phyloP scores from a whole-genome alignment of 1,139 yeast species.

The Saccharomyces hybrid region DNA sequence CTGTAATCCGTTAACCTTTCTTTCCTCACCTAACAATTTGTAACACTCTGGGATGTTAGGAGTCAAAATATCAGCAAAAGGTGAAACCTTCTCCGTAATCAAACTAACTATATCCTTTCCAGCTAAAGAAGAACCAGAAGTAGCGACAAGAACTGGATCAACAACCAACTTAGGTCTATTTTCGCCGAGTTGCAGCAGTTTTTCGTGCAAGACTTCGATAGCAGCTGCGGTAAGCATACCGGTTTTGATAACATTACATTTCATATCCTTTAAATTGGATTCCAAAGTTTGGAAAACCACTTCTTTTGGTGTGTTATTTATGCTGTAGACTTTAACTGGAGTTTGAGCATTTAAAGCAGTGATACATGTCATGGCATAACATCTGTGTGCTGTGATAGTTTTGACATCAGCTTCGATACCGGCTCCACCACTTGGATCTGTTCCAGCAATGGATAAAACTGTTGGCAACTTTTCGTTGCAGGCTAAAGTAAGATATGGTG shows the following conservation, averaged over 20 bases:
- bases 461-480: conserved; percentile 24
- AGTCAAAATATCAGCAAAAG: conserved; percentile 56
- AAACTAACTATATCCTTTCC: conserved; percentile 40
- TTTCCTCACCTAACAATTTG: conserved; percentile 22
- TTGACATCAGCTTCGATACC: conserved; percentile 91
- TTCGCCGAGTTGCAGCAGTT: conserved; percentile 34
- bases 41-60: conserved; percentile 71
- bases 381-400: conserved; percentile 70
- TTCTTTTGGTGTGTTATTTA: conserved; percentile 41
- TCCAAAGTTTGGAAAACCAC: conserved; percentile 43
- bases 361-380: conserved; percentile 75
- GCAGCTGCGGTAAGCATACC: conserved; percentile 69
- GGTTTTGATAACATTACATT: conserved; percentile 66
- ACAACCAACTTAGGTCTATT: conserved; percentile 41
- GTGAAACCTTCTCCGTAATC: conserved; percentile 41
- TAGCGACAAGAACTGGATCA: conserved; percentile 81
- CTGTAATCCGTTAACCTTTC: conserved; percentile 27
- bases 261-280: conserved; percentile 56
- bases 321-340: conserved; percentile 49
- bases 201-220: conserved; percentile 40
- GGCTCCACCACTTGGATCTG: conserved; percentile 91
- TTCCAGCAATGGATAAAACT: conserved; percentile 69
- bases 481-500: conserved; percentile 25
- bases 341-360: conserved; percentile 84
- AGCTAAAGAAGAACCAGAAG: conserved; percentile 59